These are phyloP conservation scores for Apiospora saccharicola DNA, from an alignment of 2,329 filamentous ascomycete species.

Conservation along the genomic window DNA sequence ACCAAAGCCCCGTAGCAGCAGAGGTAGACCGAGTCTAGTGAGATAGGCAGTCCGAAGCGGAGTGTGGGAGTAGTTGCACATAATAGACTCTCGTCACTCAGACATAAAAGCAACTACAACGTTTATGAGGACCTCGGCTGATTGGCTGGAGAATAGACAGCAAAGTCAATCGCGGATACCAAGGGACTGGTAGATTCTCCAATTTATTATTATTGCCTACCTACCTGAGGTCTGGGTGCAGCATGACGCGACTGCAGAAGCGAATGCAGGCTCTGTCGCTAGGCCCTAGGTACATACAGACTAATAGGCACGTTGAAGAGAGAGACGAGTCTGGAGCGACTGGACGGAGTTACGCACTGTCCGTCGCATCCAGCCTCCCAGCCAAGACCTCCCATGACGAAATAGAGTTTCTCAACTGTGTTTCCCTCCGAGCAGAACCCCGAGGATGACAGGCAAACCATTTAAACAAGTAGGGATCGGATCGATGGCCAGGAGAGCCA, in stretches of 20 bases:
- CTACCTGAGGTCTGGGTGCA: background rate
- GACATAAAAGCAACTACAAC: slow-evolving; percentile 23
- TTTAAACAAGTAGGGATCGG: background rate
- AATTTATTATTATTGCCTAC: background rate
- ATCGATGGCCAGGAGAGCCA: background rate
- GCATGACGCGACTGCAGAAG: slow-evolving; percentile 20
- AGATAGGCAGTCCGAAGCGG: slow-evolving; percentile 8
- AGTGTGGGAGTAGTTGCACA: slow-evolving; percentile 3
- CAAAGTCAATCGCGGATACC: slow-evolving; percentile 18
- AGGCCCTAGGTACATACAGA: background rate
- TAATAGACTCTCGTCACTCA: slow-evolving; percentile 21
- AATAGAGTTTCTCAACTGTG: slow-evolving; percentile 12
- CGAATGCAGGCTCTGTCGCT: slow-evolving; percentile 2
- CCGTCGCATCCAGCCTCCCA: background rate
- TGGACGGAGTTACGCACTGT: slow-evolving; percentile 5
- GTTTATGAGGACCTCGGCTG: slow-evolving; percentile 8
- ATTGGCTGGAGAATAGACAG: slow-evolving; percentile 14
- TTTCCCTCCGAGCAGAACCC: slow-evolving; percentile 12
- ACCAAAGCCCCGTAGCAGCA: background rate
- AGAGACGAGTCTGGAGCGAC: background rate
- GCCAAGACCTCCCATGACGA: background rate
- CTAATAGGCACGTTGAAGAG: background rate
- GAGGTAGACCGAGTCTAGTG: slow-evolving; percentile 11
- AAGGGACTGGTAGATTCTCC: slow-evolving; percentile 20
- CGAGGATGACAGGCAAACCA: background rate